phyloP scores from a whole-genome alignment of 179 eudicot species.

The Sideroxylon spinosum region DNA sequence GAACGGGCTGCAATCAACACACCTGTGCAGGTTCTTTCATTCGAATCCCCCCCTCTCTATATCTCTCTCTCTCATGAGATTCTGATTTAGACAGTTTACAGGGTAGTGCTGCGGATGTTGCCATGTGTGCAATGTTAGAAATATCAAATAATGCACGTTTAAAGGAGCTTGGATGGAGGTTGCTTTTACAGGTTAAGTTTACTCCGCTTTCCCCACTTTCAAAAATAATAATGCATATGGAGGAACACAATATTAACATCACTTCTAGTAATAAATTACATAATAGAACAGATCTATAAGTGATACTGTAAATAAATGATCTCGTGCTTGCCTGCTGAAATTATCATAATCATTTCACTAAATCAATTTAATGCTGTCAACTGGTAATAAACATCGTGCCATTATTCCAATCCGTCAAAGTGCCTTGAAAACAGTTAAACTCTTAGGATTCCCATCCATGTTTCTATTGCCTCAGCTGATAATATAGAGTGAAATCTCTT shows the following conservation, averaged over 20 bases:
- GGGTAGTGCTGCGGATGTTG: conserved; percentile 99
- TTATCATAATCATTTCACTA: not conserved
- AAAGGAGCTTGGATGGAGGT: conserved; percentile 87
- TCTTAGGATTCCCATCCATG: not conserved
- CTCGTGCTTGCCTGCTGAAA: not conserved
- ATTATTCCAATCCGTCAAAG: not conserved
- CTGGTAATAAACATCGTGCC: not conserved
- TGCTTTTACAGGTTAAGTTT: conserved; percentile 74
- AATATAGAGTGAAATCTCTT: not conserved
- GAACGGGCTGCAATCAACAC: conserved; percentile 98
- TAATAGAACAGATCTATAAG: not conserved
- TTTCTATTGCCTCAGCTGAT: not conserved
- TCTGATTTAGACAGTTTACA: conserved; percentile 25
- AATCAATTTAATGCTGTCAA: not conserved
- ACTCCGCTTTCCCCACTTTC: not conserved
- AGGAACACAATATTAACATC: not conserved
- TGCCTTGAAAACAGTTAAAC: not conserved
- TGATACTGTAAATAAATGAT: not conserved
- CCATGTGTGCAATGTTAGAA: conserved; percentile 98
- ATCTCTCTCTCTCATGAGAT: not conserved
- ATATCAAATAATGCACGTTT: conserved; percentile 59
- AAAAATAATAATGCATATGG: not conserved
- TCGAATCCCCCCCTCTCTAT: conserved; percentile 5
- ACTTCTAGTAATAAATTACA: not conserved
- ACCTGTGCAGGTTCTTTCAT: conserved; percentile 75